Evolutionary conservation across 1,139 yeast genomes (phyloP).

Genomic region (Saccharomyces uvarum): DNA sequence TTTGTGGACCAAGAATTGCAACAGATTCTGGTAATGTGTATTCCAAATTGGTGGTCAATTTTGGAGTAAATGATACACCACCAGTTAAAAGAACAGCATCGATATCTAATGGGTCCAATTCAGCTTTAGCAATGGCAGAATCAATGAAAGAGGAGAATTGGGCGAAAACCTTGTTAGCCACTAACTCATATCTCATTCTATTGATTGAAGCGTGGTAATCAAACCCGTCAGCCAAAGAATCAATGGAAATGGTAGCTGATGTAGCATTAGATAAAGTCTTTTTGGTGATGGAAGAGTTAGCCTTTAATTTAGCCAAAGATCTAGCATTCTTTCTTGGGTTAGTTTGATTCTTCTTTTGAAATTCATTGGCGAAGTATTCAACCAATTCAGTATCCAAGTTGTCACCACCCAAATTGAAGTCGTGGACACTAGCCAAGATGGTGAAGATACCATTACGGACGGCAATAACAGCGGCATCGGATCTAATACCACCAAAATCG

Average conservation of each 20-base stretch:
- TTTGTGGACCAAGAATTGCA: slow-evolving; percentile 68
- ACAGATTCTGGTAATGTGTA: slow-evolving; percentile 77
- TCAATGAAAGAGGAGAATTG: slow-evolving; percentile 74
- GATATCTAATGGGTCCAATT: slow-evolving; percentile 74
- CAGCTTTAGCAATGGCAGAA: slow-evolving; percentile 70
- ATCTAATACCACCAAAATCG: slow-evolving; percentile 93
- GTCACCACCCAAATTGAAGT: slow-evolving; percentile 80
- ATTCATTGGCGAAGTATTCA: slow-evolving; percentile 85
- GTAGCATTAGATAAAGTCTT: slow-evolving; percentile 88
- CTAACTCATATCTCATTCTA: slow-evolving; percentile 88
- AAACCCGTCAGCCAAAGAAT: slow-evolving; percentile 86
- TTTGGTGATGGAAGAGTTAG: slow-evolving; percentile 79
- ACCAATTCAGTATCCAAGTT: slow-evolving; percentile 71
- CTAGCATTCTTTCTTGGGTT: slow-evolving; percentile 78
- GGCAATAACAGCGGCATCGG: slow-evolving; percentile 91
- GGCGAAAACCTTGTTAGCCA: slow-evolving; percentile 69
- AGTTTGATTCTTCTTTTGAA: slow-evolving; percentile 76
- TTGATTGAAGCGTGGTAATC: slow-evolving; percentile 91
- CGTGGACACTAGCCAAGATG: slow-evolving; percentile 78
- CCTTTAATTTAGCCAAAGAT: slow-evolving; percentile 80
- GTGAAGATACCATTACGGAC: slow-evolving; percentile 84
- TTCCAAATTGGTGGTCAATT: slow-evolving; percentile 69
- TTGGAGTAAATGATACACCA: slow-evolving; percentile 89
- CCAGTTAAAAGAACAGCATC: slow-evolving; percentile 91
- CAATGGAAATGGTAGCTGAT: slow-evolving; percentile 86